Conservation (phyloP, 345 rosid genomes). For the Hibiscus tridactylites region DNA sequence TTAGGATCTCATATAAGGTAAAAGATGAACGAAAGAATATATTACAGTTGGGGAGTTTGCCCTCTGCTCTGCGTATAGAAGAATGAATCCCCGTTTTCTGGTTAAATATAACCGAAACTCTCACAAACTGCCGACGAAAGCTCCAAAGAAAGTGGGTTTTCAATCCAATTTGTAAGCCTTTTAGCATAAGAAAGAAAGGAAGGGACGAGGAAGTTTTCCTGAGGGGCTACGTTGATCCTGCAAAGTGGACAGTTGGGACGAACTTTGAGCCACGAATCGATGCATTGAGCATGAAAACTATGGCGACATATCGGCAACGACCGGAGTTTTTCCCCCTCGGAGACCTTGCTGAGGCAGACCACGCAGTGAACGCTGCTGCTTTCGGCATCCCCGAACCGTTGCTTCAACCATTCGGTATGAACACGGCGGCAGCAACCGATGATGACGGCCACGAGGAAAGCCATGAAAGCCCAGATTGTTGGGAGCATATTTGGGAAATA, state of each 20-base stretch:
- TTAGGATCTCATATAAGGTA: neutral
- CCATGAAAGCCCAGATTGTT: neutral
- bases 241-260: conserved; percentile 19
- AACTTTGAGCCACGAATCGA: conserved; percentile 19
- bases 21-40: neutral
- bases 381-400: neutral
- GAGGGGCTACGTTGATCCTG: conserved; percentile 8
- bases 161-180: conserved; percentile 11
- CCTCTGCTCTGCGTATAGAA: neutral
- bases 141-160: conserved; percentile 12
- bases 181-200: neutral
- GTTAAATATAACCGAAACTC: neutral
- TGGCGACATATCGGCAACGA: conserved; percentile 18
- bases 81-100: neutral
- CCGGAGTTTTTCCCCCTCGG: neutral
- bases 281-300: conserved; percentile 22
- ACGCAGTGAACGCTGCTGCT: neutral
- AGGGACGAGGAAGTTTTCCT: neutral
- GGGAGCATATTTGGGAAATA: neutral
- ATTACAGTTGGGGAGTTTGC: neutral
- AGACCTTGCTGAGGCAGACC: conserved; percentile 19
- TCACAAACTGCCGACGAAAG: conserved; percentile 14
- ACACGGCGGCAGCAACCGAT: neutral
- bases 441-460: neutral
- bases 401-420: neutral